Percentiles rank a stretch among this genome's conserved stretches.
These are phyloP conservation scores for Punctularia strigosozonata DNA, from an alignment of 768 basidiomycete genomes.

Conservation along the genomic window DNA sequence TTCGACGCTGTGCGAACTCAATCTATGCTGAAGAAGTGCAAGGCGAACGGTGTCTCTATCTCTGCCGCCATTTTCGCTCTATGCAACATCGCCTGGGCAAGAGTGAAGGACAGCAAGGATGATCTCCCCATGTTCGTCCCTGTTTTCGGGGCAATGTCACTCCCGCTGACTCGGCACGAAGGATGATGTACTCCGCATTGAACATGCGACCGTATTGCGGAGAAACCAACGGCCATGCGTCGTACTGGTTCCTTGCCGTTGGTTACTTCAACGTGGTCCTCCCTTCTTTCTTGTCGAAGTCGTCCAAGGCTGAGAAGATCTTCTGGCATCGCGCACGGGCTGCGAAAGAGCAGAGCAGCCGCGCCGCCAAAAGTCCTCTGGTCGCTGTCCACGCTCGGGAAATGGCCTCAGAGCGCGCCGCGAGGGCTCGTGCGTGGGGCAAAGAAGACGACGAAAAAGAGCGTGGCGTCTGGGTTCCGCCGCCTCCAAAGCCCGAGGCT, in stretches of 20 bases:
- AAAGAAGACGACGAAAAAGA: slow-evolving; percentile 63
- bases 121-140: slow-evolving; percentile 46
- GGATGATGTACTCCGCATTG: slow-evolving; percentile 80
- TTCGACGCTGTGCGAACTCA: slow-evolving; percentile 46
- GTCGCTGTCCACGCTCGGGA: slow-evolving; percentile 45
- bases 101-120: slow-evolving; percentile 28
- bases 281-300: slow-evolving; percentile 36
- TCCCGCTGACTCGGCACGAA: slow-evolving; percentile 12
- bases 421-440: slow-evolving; percentile 54
- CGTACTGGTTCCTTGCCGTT: slow-evolving; percentile 76
- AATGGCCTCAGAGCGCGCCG: slow-evolving; percentile 55
- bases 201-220: slow-evolving; percentile 57
- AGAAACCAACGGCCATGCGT: slow-evolving; percentile 29
- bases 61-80: slow-evolving; percentile 66
- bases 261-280: slow-evolving; percentile 77
- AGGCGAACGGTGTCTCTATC: slow-evolving; percentile 59
- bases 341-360: slow-evolving; percentile 57
- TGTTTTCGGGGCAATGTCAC: not conserved
- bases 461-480: slow-evolving; percentile 7
- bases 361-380: slow-evolving; percentile 53
- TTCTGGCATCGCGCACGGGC: slow-evolving; percentile 30
- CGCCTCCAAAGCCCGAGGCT: slow-evolving; percentile 14
- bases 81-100: slow-evolving; percentile 65
- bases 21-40: slow-evolving; percentile 57
- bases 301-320: slow-evolving; percentile 12